Evolutionary conservation across 2,329 filamentous ascomycete species (phyloP).

Genomic region (Acarospora socialis): DNA sequence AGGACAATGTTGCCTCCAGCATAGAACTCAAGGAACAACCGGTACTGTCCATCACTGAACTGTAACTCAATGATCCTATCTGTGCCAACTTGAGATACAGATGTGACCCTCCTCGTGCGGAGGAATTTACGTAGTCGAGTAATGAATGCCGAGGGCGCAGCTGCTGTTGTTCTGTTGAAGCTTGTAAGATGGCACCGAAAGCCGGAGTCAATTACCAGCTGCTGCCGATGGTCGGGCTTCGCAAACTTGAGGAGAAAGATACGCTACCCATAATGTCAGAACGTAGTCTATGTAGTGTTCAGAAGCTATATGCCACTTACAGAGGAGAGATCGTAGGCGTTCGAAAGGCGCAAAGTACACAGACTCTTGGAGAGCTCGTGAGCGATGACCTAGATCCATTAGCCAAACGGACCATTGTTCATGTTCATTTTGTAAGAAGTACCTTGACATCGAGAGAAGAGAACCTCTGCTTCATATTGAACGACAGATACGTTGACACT

Average conservation of each 20-base stretch:
- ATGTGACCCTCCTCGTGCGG: slow-evolving; percentile 71
- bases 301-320: slow-evolving; percentile 23
- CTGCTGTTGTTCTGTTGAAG: slow-evolving; percentile 75
- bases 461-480: slow-evolving; percentile 49
- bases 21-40: slow-evolving; percentile 88
- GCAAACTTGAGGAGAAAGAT: slow-evolving; percentile 94
- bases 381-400: slow-evolving; percentile 65
- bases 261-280: slow-evolving; percentile 45
- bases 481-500: too few species aligned
- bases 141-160: slow-evolving; percentile 74
- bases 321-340: slow-evolving; percentile 91
- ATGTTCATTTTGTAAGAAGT: slow-evolving; percentile 8
- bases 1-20: slow-evolving; percentile 90
- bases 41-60: slow-evolving; percentile 83
- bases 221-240: slow-evolving; percentile 75
- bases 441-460: slow-evolving; percentile 45
- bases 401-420: too few species aligned
- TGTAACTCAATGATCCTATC: slow-evolving; percentile 85
- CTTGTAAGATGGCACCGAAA: slow-evolving; percentile 91
- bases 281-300: not conserved
- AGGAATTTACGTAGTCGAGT: slow-evolving; percentile 72
- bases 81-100: slow-evolving; percentile 73
- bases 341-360: slow-evolving; percentile 66
- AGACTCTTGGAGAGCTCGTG: slow-evolving; percentile 75
- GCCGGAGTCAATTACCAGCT: slow-evolving; percentile 83